Evolutionary conservation across 1,139 yeast species (phyloP).

Genomic region (Wickerhamomyces sp.): DNA sequence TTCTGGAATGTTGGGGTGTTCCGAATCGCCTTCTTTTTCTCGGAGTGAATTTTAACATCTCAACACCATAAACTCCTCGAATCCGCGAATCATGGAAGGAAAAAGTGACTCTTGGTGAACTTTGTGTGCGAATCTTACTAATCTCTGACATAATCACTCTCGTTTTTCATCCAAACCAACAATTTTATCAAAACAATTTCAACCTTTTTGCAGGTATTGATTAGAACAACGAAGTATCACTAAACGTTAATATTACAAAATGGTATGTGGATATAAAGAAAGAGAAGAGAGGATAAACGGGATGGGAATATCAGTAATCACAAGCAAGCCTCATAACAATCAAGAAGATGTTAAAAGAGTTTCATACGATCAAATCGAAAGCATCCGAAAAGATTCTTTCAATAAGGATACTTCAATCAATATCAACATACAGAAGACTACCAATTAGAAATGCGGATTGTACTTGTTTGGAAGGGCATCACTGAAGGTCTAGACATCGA

Average conservation of each 20-base stretch:
- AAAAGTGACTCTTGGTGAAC: neutral
- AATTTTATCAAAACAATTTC: neutral
- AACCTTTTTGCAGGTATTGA: neutral
- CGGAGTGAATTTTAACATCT: neutral
- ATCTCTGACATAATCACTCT: neutral
- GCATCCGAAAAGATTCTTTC: neutral
- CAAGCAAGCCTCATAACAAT: neutral
- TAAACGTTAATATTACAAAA: slow-evolving; percentile 24
- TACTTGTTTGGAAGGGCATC: too few relatives aligned
- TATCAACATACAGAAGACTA: too few relatives aligned
- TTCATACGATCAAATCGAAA: neutral
- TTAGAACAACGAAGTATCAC: slow-evolving; percentile 4
- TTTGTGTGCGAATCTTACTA: neutral
- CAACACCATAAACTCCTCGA: neutral
- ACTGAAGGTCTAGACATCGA: too few relatives aligned
- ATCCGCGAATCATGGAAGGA: neutral
- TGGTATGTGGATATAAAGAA: slow-evolving; percentile 22
- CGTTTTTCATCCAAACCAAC: neutral
- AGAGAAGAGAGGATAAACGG: neutral
- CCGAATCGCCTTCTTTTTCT: neutral
- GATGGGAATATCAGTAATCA: neutral
- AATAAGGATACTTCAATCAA: too few relatives aligned
- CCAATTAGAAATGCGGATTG: too few relatives aligned
- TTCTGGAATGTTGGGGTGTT: neutral
- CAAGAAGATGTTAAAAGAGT: too few relatives aligned